Percentiles rank a stretch among this genome's conserved stretches.
These are phyloP conservation scores for Coniochaeta sp. DNA, from an alignment of 2,329 filamentous ascomycete genomes.

Conservation along the genomic window DNA sequence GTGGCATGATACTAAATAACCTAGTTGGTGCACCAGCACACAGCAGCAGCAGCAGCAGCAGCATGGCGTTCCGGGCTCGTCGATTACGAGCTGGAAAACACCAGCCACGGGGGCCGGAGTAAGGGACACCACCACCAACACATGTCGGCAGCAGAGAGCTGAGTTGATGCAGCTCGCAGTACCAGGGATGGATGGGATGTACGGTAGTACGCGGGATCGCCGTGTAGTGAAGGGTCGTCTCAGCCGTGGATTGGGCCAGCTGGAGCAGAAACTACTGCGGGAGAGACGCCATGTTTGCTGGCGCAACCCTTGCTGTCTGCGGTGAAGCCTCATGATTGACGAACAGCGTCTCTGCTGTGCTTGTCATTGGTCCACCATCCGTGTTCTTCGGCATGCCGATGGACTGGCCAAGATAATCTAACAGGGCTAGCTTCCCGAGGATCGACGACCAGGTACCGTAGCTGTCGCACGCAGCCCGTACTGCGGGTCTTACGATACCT, in stretches of 20 bases:
- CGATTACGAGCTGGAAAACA: neutral
- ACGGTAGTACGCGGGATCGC: neutral
- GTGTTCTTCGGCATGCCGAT: neutral
- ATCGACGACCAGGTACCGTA: neutral
- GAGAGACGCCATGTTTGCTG: neutral
- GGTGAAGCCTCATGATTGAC: neutral
- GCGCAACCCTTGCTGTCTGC: neutral
- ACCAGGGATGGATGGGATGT: neutral
- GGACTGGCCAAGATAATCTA: neutral
- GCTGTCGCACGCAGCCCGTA: neutral
- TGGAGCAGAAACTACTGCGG: neutral
- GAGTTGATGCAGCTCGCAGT: neutral
- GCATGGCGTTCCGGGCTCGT: neutral
- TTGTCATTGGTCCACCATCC: neutral
- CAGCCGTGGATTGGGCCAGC: neutral
- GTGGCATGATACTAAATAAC: neutral
- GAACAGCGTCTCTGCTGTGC: neutral
- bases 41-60: neutral
- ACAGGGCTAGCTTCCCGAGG: neutral
- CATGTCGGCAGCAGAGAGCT: neutral
- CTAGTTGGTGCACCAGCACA: neutral
- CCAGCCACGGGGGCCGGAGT: neutral
- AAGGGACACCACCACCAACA: neutral
- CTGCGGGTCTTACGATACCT: no score
- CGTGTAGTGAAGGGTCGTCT: neutral